Percentiles rank a stretch among this genome's conserved stretches.
phyloP scores from a whole-genome alignment of 228 moss, liverwort and hornwort species.

The Sphagnum magellanicum region DNA sequence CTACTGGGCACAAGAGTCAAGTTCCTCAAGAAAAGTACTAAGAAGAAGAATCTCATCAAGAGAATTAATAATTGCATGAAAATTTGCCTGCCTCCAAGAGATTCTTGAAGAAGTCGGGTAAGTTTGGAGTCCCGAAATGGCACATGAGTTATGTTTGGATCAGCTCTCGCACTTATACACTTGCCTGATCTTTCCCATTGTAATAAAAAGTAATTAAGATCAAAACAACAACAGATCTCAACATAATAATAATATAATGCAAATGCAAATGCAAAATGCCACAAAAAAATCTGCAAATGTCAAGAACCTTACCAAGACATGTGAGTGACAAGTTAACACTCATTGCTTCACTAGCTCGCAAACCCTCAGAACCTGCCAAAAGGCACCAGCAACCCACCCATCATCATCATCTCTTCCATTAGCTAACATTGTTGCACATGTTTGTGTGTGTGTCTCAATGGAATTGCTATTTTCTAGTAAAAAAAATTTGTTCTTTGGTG shows the following conservation, averaged over 20 bases:
- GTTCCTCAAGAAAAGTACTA: too few species aligned
- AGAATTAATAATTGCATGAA: too few species aligned
- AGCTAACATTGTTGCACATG: not conserved
- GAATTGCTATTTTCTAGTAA: too few species aligned
- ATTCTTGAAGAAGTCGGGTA: conserved; percentile 89
- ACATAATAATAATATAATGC: not conserved
- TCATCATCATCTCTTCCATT: not conserved
- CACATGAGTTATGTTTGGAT: conserved; percentile 75
- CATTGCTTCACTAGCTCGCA: conserved; percentile 89
- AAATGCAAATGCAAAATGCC: not conserved
- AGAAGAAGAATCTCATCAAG: too few species aligned
- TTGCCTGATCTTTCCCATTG: conserved; percentile 40
- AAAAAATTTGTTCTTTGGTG: too few species aligned
- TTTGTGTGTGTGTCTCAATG: too few species aligned
- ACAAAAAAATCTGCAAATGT: not conserved
- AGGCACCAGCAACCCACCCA: not conserved
- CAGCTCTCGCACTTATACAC: conserved; percentile 89
- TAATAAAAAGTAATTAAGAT: not conserved
- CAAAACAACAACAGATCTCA: not conserved
- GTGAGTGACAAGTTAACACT: conserved; percentile 88
- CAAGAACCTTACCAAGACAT: conserved; percentile 40
- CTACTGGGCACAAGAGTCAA: too few species aligned
- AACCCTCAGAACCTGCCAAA: conserved; percentile 73
- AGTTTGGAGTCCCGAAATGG: conserved; percentile 93
- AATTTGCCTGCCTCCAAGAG: conserved; percentile 56